These are phyloP conservation scores for Russula compacta DNA, from an alignment of 768 basidiomycete species.

Conservation along the genomic window DNA sequence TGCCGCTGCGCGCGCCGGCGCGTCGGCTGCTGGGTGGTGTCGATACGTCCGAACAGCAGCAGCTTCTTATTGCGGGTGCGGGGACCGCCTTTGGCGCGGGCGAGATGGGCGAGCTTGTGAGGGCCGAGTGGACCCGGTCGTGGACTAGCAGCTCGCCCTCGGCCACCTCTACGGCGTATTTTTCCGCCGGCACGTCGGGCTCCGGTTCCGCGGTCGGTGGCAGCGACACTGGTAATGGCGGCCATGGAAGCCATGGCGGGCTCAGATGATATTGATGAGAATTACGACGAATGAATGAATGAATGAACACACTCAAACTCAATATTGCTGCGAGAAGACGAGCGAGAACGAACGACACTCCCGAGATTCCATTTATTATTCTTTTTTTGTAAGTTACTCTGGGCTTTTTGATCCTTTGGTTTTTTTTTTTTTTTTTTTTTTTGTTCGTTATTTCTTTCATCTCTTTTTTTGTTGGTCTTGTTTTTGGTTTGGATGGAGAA, in stretches of 20 bases:
- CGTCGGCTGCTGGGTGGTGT: not conserved
- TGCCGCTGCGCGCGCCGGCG: not conserved
- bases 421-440: too few species aligned
- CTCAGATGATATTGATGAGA: not conserved
- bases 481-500: not conserved
- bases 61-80: not conserved
- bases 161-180: not conserved
- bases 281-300: not conserved
- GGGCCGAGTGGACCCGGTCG: not conserved
- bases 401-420: too few species aligned
- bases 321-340: not conserved
- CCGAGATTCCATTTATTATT: too few species aligned
- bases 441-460: too few species aligned
- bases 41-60: not conserved
- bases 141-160: slow-evolving; percentile 2
- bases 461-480: not conserved
- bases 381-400: not conserved
- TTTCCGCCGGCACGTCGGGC: not conserved
- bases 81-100: not conserved
- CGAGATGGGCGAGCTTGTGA: slow-evolving; percentile 8
- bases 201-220: not conserved
- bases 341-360: too few species aligned
- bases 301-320: not conserved
- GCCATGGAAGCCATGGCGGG: not conserved
- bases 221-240: not conserved